Percentiles rank a stretch among this genome's conserved stretches.
Conservation (phyloP, 352 stramenopile genomes). For the Albugo candida region DNA sequence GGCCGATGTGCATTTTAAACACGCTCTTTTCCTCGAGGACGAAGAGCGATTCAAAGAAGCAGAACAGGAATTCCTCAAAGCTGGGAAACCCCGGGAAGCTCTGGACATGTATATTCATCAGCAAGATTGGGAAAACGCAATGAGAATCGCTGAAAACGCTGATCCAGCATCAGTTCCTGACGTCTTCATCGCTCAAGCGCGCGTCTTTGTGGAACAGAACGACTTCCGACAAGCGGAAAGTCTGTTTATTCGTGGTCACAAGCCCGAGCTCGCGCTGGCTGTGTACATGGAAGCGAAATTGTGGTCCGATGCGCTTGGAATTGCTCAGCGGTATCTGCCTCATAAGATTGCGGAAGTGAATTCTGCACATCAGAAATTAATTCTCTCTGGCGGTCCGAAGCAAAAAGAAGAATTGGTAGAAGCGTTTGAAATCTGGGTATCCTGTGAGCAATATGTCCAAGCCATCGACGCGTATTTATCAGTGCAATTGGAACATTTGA, state of each 20-base stretch:
- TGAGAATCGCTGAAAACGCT: constrained; percentile 81
- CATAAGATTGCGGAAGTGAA: constrained; percentile 86
- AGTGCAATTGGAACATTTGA: constrained; percentile 46
- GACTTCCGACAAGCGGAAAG: constrained; percentile 71
- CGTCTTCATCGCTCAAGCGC: constrained; percentile 83
- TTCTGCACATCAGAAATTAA: constrained; percentile 57
- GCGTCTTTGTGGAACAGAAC: constrained; percentile 67
- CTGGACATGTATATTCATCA: constrained; percentile 94
- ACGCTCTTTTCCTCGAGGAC: constrained; percentile 85
- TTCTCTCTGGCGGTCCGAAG: constrained; percentile 56
- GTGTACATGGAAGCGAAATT: constrained; percentile 70
- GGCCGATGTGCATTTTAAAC: constrained; percentile 84
- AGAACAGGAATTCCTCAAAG: constrained; percentile 84
- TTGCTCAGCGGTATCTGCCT: constrained; percentile 81
- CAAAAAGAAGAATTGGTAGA: constrained; percentile 69
- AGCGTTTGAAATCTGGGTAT: constrained; percentile 75
- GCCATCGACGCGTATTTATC: constrained; percentile 86
- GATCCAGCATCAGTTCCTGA: constrained; percentile 77
- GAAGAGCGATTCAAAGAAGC: constrained; percentile 86
- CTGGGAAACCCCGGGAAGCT: constrained; percentile 82
- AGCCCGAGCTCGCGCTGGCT: constrained; percentile 79
- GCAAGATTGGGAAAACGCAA: constrained; percentile 82
- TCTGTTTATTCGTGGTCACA: constrained; percentile 82
- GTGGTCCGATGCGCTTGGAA: constrained; percentile 78
- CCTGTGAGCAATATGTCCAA: constrained; percentile 74